Base-by-base conservation (phyloP, 129 eudicot species). In the Chrysanthemum seticuspe region DNA sequence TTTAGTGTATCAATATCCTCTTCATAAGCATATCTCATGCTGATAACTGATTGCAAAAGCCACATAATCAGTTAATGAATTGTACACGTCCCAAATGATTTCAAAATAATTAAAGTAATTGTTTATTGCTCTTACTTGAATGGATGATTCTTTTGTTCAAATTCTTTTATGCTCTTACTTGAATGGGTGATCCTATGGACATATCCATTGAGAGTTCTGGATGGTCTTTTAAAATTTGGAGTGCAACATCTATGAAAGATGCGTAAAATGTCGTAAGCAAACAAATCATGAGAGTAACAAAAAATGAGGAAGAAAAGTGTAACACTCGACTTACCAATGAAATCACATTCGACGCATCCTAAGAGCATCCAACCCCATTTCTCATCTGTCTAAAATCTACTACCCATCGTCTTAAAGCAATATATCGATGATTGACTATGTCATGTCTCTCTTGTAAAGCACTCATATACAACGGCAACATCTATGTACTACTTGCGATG, bases 241-340 rank as follows among this genome's bases (percentile, higher is more conserved):
- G 16, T 14, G 84, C 80, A 11, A 81, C 61, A 70, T 81, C 84
- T 81, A 71, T 62, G 7, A n/a, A n/a, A n/a, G n/a, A n/a, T n/a
- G n/a, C n/a, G n/a, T n/a, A n/a, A n/a, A n/a, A n/a, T n/a, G n/a
- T n/a, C n/a, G n/a, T n/a, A n/a, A n/a, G n/a, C n/a, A n/a, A 31
- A 13, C 16, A 62, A 10, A 6, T 25, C 29, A 25, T 25, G 2
- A n/a, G 31, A 27, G 31, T 27, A 27, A 27, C 1, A 31, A 6
- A 6, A 21, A 60, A 23, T 23, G 36, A 60, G 6, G 5, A 13
- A 13, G 25, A 36, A 36, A 34, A 15, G 11, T 10, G 12, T 5
- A 27, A 27, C 31, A 27, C 31, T 10, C 4, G 50, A 51, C 48
- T 71, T 58, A 84, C 88, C 85, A 25, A 54, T 77, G 36, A 84